phyloP scores from a whole-genome alignment of 805 yeast species.

The Ogataea allantospora region DNA sequence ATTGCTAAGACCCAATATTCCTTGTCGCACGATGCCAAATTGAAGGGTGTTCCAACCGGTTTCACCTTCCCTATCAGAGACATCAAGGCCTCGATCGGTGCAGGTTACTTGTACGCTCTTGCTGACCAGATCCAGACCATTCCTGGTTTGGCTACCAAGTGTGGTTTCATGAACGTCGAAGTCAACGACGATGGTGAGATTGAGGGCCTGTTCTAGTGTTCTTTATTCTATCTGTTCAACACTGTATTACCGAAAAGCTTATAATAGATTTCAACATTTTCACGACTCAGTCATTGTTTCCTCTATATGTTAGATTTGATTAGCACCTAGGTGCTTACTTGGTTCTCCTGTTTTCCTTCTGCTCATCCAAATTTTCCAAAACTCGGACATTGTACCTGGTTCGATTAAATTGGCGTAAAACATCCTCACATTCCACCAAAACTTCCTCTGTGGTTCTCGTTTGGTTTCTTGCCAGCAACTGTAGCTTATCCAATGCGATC shows the following conservation, averaged over 20 bases:
- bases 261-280: conserved; percentile 21
- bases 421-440: conserved; percentile 45
- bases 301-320: no score
- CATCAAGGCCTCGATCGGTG: conserved; percentile 92
- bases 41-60: conserved; percentile 94
- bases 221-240: conserved; percentile 13
- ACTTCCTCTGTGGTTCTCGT: conserved; percentile 43
- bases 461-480: conserved; percentile 48
- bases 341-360: conserved; percentile 11
- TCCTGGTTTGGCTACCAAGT: conserved; percentile 94
- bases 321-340: no score
- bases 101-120: conserved; percentile 92
- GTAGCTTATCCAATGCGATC: conserved; percentile 43
- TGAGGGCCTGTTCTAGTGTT: conserved; percentile 75
- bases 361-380: background rate
- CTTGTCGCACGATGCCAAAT: conserved; percentile 85
- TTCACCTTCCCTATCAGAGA: conserved; percentile 94
- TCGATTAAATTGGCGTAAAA: conserved; percentile 35
- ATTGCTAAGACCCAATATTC: conserved; percentile 98
- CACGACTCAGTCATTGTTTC: background rate
- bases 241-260: conserved; percentile 7
- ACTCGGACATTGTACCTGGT: background rate
- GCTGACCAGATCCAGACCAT: conserved; percentile 97
- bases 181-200: conserved; percentile 87
- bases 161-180: conserved; percentile 97